Evolutionary conservation across 148 eudicot species (phyloP).

Genomic region (Silene uniflora): DNA sequence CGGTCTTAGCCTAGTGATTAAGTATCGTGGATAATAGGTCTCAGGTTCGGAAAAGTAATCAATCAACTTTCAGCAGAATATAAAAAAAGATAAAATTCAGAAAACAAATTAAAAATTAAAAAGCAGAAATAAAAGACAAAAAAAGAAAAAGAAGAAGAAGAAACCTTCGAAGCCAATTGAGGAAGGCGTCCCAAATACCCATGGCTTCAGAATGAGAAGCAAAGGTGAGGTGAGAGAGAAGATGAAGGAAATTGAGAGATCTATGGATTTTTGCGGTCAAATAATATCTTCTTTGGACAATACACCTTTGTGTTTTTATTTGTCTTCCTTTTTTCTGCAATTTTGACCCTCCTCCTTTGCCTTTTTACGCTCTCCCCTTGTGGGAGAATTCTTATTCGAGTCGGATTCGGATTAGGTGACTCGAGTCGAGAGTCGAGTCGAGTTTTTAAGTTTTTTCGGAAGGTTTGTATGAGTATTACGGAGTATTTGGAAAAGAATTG

Average conservation of each 20-base stretch:
- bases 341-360: conserved; percentile 8
- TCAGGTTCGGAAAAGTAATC: neutral
- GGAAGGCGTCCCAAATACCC: conserved; percentile 37
- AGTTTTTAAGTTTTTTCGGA: no score
- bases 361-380: conserved; percentile 12
- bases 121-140: neutral
- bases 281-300: neutral
- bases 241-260: conserved; percentile 6
- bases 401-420: no score
- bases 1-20: no score
- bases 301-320: neutral
- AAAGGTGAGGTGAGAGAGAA: neutral
- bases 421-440: no score
- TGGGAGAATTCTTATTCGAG: no score
- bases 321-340: conserved; percentile 7
- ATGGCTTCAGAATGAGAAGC: conserved; percentile 2
- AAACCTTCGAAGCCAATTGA: conserved; percentile 40
- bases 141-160: neutral
- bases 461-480: no score
- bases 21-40: neutral
- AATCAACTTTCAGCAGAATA: neutral
- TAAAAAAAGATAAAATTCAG: neutral
- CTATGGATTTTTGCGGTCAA: conserved; percentile 4
- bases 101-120: neutral
- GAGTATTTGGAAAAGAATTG: no score